phyloP scores from a whole-genome alignment of 768 basidiomycete species.

The Crucibulum laeve region DNA sequence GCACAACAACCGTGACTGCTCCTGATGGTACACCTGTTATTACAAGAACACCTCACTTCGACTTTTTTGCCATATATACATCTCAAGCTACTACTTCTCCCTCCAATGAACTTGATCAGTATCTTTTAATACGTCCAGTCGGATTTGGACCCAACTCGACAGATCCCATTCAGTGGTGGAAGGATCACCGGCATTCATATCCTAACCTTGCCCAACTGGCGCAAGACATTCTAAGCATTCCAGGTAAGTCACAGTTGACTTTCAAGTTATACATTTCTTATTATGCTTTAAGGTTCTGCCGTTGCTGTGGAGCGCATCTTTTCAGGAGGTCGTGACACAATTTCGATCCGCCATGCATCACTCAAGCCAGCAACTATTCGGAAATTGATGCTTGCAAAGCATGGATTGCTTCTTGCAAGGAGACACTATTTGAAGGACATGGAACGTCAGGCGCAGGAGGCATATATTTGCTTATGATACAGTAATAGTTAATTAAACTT shows the following conservation, averaged over 20 bases:
- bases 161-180: conserved; percentile 28
- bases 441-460: too few relatives aligned
- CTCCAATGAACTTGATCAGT: conserved; percentile 17
- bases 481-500: too few relatives aligned
- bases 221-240: conserved; percentile 22
- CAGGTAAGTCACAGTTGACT: conserved; percentile 15
- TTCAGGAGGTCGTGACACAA: conserved; percentile 25
- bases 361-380: conserved; percentile 22
- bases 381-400: conserved; percentile 23
- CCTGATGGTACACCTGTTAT: too few relatives aligned
- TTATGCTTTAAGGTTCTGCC: conserved; percentile 21
- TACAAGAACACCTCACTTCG: too few relatives aligned
- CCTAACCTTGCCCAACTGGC: conserved; percentile 21
- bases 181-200: too few relatives aligned
- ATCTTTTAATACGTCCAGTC: conserved; percentile 13
- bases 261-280: background rate
- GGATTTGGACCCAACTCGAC: conserved; percentile 20
- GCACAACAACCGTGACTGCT: too few relatives aligned
- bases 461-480: too few relatives aligned
- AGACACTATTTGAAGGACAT: too few relatives aligned
- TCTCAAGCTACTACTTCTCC: background rate
- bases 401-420: conserved; percentile 1
- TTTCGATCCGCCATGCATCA: conserved; percentile 23
- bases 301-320: conserved; percentile 27
- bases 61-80: too few relatives aligned